Percentiles rank a stretch among this genome's conserved stretches.
Conservation (phyloP, 805 yeast species). For the Yamadazyma scolyti region DNA sequence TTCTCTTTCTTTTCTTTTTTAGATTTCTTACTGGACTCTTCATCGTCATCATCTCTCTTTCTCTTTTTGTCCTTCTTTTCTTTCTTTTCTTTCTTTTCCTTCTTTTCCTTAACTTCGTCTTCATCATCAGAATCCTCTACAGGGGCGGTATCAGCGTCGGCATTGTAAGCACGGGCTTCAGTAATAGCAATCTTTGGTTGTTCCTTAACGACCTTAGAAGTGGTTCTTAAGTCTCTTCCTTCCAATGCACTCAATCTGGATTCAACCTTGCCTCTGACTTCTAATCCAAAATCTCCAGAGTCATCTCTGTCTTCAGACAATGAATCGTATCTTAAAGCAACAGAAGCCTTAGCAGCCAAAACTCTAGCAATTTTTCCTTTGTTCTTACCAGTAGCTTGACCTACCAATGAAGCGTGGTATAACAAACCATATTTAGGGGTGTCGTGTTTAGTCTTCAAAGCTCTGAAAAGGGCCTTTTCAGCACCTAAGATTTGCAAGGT, state of each 20-base stretch:
- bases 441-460: constrained; percentile 96
- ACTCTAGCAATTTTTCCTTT: constrained; percentile 99
- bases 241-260: constrained; percentile 90
- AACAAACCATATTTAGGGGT: constrained; percentile 97
- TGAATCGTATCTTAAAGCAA: constrained; percentile 94
- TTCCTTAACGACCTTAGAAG: constrained; percentile 77
- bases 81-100: constrained; percentile 24
- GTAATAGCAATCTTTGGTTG: constrained; percentile 83
- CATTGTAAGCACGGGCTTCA: constrained; percentile 86
- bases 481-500: constrained; percentile 98
- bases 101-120: constrained; percentile 20
- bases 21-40: constrained; percentile 16
- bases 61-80: constrained; percentile 25
- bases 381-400: constrained; percentile 97
- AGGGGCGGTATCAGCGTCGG: constrained; percentile 81
- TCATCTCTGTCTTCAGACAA: constrained; percentile 96
- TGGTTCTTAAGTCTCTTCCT: constrained; percentile 93
- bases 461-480: constrained; percentile 98
- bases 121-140: constrained; percentile 27
- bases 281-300: constrained; percentile 88
- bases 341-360: constrained; percentile 97
- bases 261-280: constrained; percentile 90
- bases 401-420: constrained; percentile 95
- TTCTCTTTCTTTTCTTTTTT: constrained; percentile 14
- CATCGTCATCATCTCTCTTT: constrained; percentile 12